Conservation (phyloP, 1,139 yeast genomes). For the Geotrichum europaeum region DNA sequence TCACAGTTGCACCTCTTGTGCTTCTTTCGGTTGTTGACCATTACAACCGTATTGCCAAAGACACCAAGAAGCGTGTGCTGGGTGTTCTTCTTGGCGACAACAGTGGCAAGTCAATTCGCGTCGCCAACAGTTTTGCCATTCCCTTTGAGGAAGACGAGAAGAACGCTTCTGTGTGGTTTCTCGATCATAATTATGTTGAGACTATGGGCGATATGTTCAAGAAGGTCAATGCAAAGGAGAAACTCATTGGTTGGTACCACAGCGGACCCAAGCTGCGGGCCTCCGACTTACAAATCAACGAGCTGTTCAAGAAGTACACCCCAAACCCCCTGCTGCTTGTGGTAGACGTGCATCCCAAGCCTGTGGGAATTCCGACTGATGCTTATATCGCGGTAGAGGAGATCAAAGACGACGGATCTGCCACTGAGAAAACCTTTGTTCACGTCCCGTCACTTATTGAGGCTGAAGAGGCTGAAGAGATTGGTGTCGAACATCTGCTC, state of each 20-base stretch:
- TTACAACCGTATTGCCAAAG: slow-evolving; percentile 74
- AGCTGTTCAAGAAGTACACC: slow-evolving; percentile 77
- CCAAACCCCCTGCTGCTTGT: slow-evolving; percentile 78
- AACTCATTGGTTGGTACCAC: slow-evolving; percentile 96
- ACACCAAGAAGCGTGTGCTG: slow-evolving; percentile 73
- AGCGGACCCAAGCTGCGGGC: slow-evolving; percentile 90
- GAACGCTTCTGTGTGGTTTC: slow-evolving; percentile 91
- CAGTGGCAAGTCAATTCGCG: slow-evolving; percentile 39
- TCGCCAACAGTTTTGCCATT: slow-evolving; percentile 48
- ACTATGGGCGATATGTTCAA: slow-evolving; percentile 97
- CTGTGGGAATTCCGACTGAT: slow-evolving; percentile 86
- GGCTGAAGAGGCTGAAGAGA: slow-evolving; percentile 99
- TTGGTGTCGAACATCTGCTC: slow-evolving; percentile 93
- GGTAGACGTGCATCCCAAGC: slow-evolving; percentile 83
- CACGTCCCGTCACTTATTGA: slow-evolving; percentile 90
- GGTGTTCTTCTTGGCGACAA: slow-evolving; percentile 91
- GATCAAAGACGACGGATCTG: slow-evolving; percentile 93
- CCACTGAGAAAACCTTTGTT: slow-evolving; percentile 85
- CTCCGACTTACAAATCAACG: slow-evolving; percentile 87
- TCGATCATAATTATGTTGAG: slow-evolving; percentile 94
- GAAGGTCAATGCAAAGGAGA: slow-evolving; percentile 94
- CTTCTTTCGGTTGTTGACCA: slow-evolving; percentile 93
- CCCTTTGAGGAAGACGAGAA: slow-evolving; percentile 97
- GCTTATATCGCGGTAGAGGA: slow-evolving; percentile 94
- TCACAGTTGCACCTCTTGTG: slow-evolving; percentile 92